A percentile compares a stretch with the other conserved stretches of the same genome.
Conservation (phyloP, 768 basidiomycete genomes). For the Leccinum subgranulosum region DNA sequence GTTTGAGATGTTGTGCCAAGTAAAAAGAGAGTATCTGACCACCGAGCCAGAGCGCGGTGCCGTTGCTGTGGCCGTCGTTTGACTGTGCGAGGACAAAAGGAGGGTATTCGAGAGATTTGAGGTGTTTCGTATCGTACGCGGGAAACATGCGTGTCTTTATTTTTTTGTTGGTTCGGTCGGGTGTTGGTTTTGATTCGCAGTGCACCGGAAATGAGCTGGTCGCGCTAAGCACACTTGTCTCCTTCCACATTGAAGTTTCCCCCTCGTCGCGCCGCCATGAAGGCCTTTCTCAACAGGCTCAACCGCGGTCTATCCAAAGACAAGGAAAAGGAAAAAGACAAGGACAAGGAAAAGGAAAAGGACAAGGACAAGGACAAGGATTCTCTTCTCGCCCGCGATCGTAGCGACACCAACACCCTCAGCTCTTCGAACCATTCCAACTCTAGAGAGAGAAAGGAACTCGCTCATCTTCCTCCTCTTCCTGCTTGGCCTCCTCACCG, state of each 20-base stretch:
- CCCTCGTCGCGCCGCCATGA: slow-evolving; percentile 47
- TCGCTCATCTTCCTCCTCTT: slow-evolving; percentile 55
- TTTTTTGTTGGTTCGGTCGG: not conserved
- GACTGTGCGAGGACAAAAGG: slow-evolving; percentile 54
- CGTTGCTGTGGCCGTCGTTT: slow-evolving; percentile 64
- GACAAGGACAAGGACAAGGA: slow-evolving; percentile 25
- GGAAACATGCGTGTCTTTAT: slow-evolving; percentile 30
- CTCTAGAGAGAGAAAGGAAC: slow-evolving; percentile 54
- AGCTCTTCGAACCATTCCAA: slow-evolving; percentile 28
- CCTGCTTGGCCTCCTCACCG: slow-evolving; percentile 63
- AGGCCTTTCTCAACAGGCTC: slow-evolving; percentile 78
- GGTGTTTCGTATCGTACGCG: slow-evolving; percentile 65
- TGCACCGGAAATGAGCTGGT: slow-evolving; percentile 21
- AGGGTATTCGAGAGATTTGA: slow-evolving; percentile 42
- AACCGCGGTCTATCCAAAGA: slow-evolving; percentile 56
- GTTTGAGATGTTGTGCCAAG: slow-evolving; percentile 42
- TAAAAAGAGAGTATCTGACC: slow-evolving; percentile 72
- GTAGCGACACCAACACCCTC: slow-evolving; percentile 33
- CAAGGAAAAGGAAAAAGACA: slow-evolving; percentile 11
- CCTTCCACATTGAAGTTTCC: not conserved
- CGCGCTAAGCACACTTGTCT: slow-evolving; percentile 8
- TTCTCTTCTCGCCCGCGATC: slow-evolving; percentile 28
- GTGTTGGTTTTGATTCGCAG: slow-evolving; percentile 6
- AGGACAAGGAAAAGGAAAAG: slow-evolving; percentile 18
- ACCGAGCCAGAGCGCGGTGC: slow-evolving; percentile 82